Percentiles rank a stretch among this genome's conserved stretches.
These are phyloP conservation scores for Auricularia sp. DNA, from an alignment of 768 basidiomycete species.

Conservation along the genomic window DNA sequence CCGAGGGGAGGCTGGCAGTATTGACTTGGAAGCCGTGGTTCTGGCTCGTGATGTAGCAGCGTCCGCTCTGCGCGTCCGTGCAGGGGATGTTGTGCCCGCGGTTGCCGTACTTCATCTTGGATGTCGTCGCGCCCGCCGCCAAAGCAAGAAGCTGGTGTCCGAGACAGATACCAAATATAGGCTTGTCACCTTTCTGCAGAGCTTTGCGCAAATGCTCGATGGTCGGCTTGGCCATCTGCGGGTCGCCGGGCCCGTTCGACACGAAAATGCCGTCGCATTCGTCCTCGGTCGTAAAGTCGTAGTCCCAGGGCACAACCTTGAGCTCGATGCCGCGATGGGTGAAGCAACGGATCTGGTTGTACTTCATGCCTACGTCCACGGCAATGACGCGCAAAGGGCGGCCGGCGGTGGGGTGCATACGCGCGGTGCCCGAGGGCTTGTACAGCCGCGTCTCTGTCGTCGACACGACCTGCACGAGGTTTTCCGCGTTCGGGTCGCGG, in stretches of 20 bases:
- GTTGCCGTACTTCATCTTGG: constrained; percentile 99
- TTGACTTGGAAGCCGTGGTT: constrained; percentile 99
- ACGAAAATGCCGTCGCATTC: constrained; percentile 92
- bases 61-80: constrained; percentile 82
- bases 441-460: constrained; percentile 57
- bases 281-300: constrained; percentile 67
- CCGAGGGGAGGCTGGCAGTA: constrained; percentile 57
- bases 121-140: constrained; percentile 87
- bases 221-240: constrained; percentile 69
- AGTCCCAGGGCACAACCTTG: constrained; percentile 97
- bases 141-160: constrained; percentile 95
- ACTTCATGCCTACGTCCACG: constrained; percentile 99
- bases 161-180: constrained; percentile 97
- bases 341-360: constrained; percentile 98
- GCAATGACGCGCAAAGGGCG: constrained; percentile 78
- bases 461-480: constrained; percentile 88
- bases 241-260: constrained; percentile 97
- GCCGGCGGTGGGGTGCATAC: constrained; percentile 60
- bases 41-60: constrained; percentile 98
- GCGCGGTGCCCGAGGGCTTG: constrained; percentile 42
- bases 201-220: constrained; percentile 56
- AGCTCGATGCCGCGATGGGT: constrained; percentile 83
- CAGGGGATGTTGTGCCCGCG: constrained; percentile 99
- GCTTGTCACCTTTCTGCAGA: constrained; percentile 64
- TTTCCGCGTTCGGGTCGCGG: constrained; percentile 77